Conservation (phyloP, 1,139 yeast genomes). For the Debaryomyces robertsiae region DNA sequence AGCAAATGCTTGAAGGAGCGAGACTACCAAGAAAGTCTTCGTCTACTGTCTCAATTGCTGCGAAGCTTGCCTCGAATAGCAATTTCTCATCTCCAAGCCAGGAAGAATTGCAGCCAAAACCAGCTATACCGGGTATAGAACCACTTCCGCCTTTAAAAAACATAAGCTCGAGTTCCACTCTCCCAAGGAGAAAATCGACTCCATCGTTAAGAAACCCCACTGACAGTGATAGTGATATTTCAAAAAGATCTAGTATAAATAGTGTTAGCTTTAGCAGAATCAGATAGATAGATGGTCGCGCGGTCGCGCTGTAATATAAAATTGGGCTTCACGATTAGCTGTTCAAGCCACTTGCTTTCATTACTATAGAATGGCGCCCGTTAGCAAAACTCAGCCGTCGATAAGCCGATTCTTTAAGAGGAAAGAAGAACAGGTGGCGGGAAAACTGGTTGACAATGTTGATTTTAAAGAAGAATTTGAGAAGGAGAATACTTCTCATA, state of each 20-base stretch:
- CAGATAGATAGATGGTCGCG: slow-evolving; percentile 22
- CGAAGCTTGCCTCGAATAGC: slow-evolving; percentile 32
- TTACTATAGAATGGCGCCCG: slow-evolving; percentile 5
- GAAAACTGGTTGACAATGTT: neutral
- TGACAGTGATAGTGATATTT: slow-evolving; percentile 5
- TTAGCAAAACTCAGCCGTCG: slow-evolving; percentile 28
- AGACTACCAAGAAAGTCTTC: slow-evolving; percentile 18
- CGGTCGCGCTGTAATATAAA: slow-evolving; percentile 7
- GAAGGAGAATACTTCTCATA: neutral
- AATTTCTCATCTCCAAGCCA: slow-evolving; percentile 20
- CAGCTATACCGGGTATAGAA: neutral
- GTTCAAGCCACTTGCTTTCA: too few species aligned
- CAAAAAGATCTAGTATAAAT: slow-evolving; percentile 13
- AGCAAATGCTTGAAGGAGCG: slow-evolving; percentile 4
- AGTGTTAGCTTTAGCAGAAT: slow-evolving; percentile 39
- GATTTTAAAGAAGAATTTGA: neutral
- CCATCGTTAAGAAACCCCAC: slow-evolving; percentile 8
- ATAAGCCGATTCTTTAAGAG: slow-evolving; percentile 31
- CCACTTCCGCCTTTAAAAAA: slow-evolving; percentile 10
- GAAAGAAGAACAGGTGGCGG: neutral
- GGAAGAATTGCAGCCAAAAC: slow-evolving; percentile 6
- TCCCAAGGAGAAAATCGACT: slow-evolving; percentile 7
- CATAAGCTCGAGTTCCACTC: slow-evolving; percentile 9
- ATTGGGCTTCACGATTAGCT: neutral
- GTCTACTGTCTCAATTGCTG: slow-evolving; percentile 36